Evolutionary conservation across 208 protist genomes (phyloP).

Genomic region (Wallacemonas sp.): DNA sequence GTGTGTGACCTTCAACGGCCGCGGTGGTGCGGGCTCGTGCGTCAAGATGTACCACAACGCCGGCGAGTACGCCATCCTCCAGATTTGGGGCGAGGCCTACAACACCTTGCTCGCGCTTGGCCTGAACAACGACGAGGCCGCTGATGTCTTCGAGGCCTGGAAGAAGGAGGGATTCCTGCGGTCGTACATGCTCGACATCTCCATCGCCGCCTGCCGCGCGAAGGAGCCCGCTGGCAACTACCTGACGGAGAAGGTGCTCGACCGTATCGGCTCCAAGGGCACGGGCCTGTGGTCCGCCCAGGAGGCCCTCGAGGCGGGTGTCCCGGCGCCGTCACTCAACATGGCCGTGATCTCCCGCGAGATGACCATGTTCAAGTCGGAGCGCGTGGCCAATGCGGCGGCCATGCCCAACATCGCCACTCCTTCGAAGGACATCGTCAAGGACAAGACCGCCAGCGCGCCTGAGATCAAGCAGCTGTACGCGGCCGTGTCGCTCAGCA

Average conservation of each 20-base stretch:
- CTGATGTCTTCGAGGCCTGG: constrained; percentile 93
- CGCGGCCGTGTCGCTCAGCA: constrained; percentile 76
- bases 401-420: constrained; percentile 32
- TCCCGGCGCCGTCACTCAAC: constrained; percentile 91
- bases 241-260: constrained; percentile 95
- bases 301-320: constrained; percentile 92
- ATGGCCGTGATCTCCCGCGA: constrained; percentile 94
- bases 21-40: constrained; percentile 97
- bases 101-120: constrained; percentile 89
- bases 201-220: constrained; percentile 92
- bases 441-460: constrained; percentile 56
- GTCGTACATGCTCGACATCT: constrained; percentile 99
- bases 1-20: constrained; percentile 95
- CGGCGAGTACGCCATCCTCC: constrained; percentile 99
- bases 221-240: constrained; percentile 87
- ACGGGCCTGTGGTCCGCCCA: constrained; percentile 97
- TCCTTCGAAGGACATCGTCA: constrained; percentile 12
- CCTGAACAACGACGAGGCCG: constrained; percentile 93
- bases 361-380: constrained; percentile 92
- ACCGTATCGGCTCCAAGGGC: constrained; percentile 97
- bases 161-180: constrained; percentile 93
- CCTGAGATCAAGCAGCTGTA: constrained; percentile 73
- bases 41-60: constrained; percentile 99
- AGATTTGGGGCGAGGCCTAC: constrained; percentile 97
- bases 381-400: constrained; percentile 85